These are phyloP conservation scores for Prunella vulgaris DNA, from an alignment of 257 asterid species.

Conservation along the genomic window DNA sequence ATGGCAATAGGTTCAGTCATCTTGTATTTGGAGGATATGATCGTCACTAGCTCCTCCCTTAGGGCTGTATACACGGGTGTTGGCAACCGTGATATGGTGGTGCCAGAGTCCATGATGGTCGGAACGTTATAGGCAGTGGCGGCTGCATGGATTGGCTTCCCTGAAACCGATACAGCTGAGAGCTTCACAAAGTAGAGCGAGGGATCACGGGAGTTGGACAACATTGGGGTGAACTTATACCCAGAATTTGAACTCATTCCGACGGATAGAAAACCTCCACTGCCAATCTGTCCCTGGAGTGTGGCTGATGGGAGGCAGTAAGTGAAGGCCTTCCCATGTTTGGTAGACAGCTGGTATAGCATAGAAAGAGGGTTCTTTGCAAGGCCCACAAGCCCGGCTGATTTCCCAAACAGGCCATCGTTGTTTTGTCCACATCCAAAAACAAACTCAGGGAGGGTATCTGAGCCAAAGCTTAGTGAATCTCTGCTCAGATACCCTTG, in stretches of 20 bases:
- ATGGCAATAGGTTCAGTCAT: slow-evolving; percentile 26
- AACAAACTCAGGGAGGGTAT: slow-evolving; percentile 29
- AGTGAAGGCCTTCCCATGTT: slow-evolving; percentile 39
- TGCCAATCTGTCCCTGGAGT: slow-evolving; percentile 30
- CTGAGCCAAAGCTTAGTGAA: slow-evolving; percentile 32
- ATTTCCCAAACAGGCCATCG: slow-evolving; percentile 46
- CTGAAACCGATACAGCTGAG: slow-evolving; percentile 30
- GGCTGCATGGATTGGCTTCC: slow-evolving; percentile 25
- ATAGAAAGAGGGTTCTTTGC: slow-evolving; percentile 43
- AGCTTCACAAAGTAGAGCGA: slow-evolving; percentile 38
- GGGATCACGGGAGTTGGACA: slow-evolving; percentile 36
- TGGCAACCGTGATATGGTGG: slow-evolving; percentile 39
- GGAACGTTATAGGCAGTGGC: slow-evolving; percentile 32
- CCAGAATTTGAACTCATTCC: slow-evolving; percentile 30
- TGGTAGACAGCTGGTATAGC: slow-evolving; percentile 42
- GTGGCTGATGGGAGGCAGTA: slow-evolving; percentile 49
- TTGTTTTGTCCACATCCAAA: slow-evolving; percentile 57
- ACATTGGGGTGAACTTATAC: slow-evolving; percentile 47
- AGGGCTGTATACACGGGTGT: slow-evolving; percentile 38
- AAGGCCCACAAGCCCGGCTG: slow-evolving; percentile 49
- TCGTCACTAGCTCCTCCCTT: slow-evolving; percentile 25
- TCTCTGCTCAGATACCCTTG: slow-evolving; percentile 45
- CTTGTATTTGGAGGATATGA: slow-evolving; percentile 33
- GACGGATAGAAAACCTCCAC: slow-evolving; percentile 45
- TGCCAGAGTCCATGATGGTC: slow-evolving; percentile 56